These are phyloP conservation scores for Plenodomus lindquistii DNA, from an alignment of 2,329 filamentous ascomycete genomes.

Conservation along the genomic window DNA sequence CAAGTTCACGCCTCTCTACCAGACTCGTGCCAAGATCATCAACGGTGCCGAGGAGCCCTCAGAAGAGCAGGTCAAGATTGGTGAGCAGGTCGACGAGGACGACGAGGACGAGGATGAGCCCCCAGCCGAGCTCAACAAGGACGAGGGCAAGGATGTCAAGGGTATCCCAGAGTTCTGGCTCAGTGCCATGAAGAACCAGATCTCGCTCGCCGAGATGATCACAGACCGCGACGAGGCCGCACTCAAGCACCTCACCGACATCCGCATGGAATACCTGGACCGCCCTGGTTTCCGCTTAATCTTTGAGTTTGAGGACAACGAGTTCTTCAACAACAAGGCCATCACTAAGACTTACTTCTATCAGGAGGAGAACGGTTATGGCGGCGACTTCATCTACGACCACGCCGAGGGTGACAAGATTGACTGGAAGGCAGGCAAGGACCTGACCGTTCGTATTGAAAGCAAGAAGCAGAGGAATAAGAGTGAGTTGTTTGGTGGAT, in stretches of 20 bases:
- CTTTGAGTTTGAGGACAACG: slow-evolving; percentile 94
- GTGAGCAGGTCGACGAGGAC: slow-evolving; percentile 77
- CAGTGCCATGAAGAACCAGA: slow-evolving; percentile 99
- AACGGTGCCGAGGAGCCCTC: slow-evolving; percentile 86
- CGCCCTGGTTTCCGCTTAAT: slow-evolving; percentile 97
- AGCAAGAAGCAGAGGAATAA: slow-evolving; percentile 99
- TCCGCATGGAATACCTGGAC: slow-evolving; percentile 99
- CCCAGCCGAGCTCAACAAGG: slow-evolving; percentile 62
- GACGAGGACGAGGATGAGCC: slow-evolving; percentile 55
- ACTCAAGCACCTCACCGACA: slow-evolving; percentile 85
- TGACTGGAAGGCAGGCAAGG: slow-evolving; percentile 91
- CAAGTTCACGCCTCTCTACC: slow-evolving; percentile 96
- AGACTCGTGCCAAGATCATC: slow-evolving; percentile 91
- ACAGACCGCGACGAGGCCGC: slow-evolving; percentile 95
- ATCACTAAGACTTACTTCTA: slow-evolving; percentile 99
- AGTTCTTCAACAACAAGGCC: slow-evolving; percentile 96
- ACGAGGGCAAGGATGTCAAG: slow-evolving; percentile 60
- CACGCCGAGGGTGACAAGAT: slow-evolving; percentile 98
- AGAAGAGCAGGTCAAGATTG: slow-evolving; percentile 82
- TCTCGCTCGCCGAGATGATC: slow-evolving; percentile 96
- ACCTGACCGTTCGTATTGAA: slow-evolving; percentile 91
- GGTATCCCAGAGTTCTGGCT: slow-evolving; percentile 99
- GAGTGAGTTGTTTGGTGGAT: slow-evolving; percentile 64
- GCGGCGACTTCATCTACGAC: slow-evolving; percentile 99
- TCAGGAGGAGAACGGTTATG: slow-evolving; percentile 97